Base-by-base conservation (phyloP, 2,329 filamentous ascomycete genomes). In the Fusarium cicatricum region DNA sequence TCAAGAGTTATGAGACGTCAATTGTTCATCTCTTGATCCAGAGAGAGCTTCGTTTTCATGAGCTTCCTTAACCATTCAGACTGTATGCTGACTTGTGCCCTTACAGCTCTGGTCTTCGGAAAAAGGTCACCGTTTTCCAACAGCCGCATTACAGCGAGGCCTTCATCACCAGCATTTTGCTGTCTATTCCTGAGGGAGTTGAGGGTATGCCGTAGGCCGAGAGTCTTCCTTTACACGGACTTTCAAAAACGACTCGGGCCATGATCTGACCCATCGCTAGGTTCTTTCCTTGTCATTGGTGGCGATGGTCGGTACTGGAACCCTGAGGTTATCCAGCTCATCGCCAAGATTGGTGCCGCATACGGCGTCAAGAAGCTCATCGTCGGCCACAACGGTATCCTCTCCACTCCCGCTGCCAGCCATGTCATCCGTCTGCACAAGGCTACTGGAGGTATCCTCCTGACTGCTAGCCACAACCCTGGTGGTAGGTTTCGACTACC, bases 281-380 rank as follows among this genome's bases (percentile, higher is more conserved):
- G 76, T 68, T 85, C 92, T 39, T 94, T 91, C 80, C 88, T 99
- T 65, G 94, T 99, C 76, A 97, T 99, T 75, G 95, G 93, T 72
- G 95, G 95, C 71, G 95, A 99, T 82, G 95, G 95, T 60, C 90
- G 95, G 65, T 99, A 88, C 85, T 98, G 90, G 86, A 99, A 99
- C 80, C 90, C 93, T 39, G 94, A 98, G 76, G 94, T 96, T 59
- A 90, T 96, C 68, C 94, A 98, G 80, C 79, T 96, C 78, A 98
- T 98, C 75, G 94, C 94, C 69, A 97, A 97, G 84, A 98, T 99
- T 71, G 89, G 92, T 75, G 90, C 92, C 67, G 95, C 93, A 48
- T 98, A 99, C 74, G 95, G 95, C 62, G 95, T 98, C 74, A 98
- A 97, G 90, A 99, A 98, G 87, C 88, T 99, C 52, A 78, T 99